These are phyloP conservation scores for Krasilnikovozyma curviuscula DNA, from an alignment of 768 basidiomycete species.

Conservation along the genomic window DNA sequence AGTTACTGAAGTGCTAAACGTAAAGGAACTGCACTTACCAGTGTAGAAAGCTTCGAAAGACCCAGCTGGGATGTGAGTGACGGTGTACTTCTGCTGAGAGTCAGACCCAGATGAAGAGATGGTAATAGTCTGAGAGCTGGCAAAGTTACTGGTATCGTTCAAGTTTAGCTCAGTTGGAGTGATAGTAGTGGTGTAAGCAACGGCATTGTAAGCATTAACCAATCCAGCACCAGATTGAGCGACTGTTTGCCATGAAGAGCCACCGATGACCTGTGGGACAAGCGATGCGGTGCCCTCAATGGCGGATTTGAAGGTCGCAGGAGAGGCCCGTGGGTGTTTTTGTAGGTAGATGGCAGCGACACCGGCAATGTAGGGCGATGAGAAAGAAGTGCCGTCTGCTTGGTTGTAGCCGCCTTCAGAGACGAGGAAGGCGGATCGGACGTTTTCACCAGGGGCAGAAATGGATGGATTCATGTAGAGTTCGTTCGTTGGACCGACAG, in stretches of 20 bases:
- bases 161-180: slow-evolving; percentile 40
- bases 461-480: slow-evolving; percentile 19
- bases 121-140: slow-evolving; percentile 13
- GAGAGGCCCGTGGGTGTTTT: slow-evolving; percentile 16
- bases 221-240: slow-evolving; percentile 22
- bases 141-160: slow-evolving; percentile 44
- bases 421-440: slow-evolving; percentile 33
- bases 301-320: slow-evolving; percentile 14
- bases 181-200: slow-evolving; percentile 34
- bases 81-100: slow-evolving; percentile 30
- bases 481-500: slow-evolving; percentile 10
- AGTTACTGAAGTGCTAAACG: too few species aligned
- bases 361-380: slow-evolving; percentile 17
- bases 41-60: too few species aligned
- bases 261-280: slow-evolving; percentile 15
- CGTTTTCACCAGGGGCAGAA: slow-evolving; percentile 19
- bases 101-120: slow-evolving; percentile 35
- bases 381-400: slow-evolving; percentile 16
- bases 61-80: slow-evolving; percentile 41
- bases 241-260: slow-evolving; percentile 17
- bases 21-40: too few species aligned
- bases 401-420: slow-evolving; percentile 11
- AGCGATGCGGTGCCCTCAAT: slow-evolving; percentile 18
- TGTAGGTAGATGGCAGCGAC: slow-evolving; percentile 25
- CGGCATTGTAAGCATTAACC: slow-evolving; percentile 40